Evolutionary conservation across 2,329 filamentous ascomycete species (phyloP), one percentile per base, ranked within the genome.

Genomic region (Beauveria medogensis): DNA sequence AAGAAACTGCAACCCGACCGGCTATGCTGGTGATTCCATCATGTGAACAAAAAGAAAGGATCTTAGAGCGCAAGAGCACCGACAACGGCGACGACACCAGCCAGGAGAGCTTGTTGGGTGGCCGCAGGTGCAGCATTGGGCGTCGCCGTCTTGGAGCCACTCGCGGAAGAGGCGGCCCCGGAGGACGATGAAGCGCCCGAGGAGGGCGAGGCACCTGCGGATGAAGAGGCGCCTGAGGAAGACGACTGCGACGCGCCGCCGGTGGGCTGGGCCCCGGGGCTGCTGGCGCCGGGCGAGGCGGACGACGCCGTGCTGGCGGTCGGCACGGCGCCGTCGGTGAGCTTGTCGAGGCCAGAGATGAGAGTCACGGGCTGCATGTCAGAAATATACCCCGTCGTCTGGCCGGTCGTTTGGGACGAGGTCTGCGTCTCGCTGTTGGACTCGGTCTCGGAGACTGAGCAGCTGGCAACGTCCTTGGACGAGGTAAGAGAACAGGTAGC

Each of bases 281-380:
- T 47, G 55, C 30, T 43, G 34, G 30, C 55, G 43, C 28, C 43
- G 6, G 44, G 20, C 6, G 26, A 24, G 16, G 43, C 47, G 41
- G 57, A 26, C 16, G 62, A 64, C 22, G 61, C 57, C 5, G 65
- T 65, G 30, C 65, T 66, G 44, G 63, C 34, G 14, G 53, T 12
- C 18, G 55, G 50, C 16, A 28, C 43, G 30, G 56, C 50, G 41
- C 55, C 37, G 37, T 28, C 63, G 14, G 55, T 55, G 22, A 77
- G 67, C 67, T 75, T 75, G 55, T 75, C 70, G 40, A 69, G 59
- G 4, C 75, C 76, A 18, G 71, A 72, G 20, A 75, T 76, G 57
- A 77, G 64, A 40, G 73, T 74, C 26, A 77, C 69, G 60, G 73
- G 68, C 14, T 65, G 37, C 44, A 69, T 63, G 22, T 60, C 9